Percentiles rank a stretch among this genome's conserved stretches.
Conservation (phyloP, 2,329 filamentous ascomycete genomes). For the Arthrocladium fulminans region DNA sequence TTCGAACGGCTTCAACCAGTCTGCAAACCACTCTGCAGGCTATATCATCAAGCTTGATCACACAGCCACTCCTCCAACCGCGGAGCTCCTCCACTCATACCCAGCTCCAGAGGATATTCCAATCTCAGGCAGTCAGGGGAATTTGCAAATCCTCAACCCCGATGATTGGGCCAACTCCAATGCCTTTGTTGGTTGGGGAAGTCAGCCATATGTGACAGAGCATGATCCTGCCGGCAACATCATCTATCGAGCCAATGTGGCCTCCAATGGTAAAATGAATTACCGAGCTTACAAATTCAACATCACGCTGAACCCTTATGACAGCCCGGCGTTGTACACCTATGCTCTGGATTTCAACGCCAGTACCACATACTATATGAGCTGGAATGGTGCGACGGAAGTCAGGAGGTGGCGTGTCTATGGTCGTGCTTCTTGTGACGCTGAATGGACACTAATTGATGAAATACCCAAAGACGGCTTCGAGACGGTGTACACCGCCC, state of each 20-base stretch:
- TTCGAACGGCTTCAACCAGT: slow-evolving; percentile 33
- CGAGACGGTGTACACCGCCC: slow-evolving; percentile 28
- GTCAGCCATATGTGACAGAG: slow-evolving; percentile 33
- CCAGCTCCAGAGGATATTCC: slow-evolving; percentile 45
- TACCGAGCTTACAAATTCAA: slow-evolving; percentile 36
- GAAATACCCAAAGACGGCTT: slow-evolving; percentile 30
- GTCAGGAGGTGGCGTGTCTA: slow-evolving; percentile 33
- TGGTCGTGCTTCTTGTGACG: slow-evolving; percentile 13
- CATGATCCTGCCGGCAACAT: slow-evolving; percentile 30
- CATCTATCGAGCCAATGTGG: slow-evolving; percentile 31
- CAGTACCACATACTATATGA: slow-evolving; percentile 25
- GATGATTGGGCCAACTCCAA: slow-evolving; percentile 26
- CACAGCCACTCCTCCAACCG: slow-evolving; percentile 24
- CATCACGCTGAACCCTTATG: slow-evolving; percentile 30
- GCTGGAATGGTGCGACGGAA: slow-evolving; percentile 45
- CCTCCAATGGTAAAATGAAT: slow-evolving; percentile 31
- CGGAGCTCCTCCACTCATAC: slow-evolving; percentile 50
- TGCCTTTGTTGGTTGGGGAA: slow-evolving; percentile 36
- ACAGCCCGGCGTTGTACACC: slow-evolving; percentile 34
- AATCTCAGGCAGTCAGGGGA: slow-evolving; percentile 41
- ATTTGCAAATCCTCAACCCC: slow-evolving; percentile 27
- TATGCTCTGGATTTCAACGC: slow-evolving; percentile 24
- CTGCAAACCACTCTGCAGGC: slow-evolving; percentile 31
- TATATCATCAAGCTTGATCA: slow-evolving; percentile 34
- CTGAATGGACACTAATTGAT: slow-evolving; percentile 26